Percentiles rank a stretch among this genome's conserved stretches.
phyloP scores from a whole-genome alignment of 176 grass and related monocot genomes.

The Eragrostis curvula region DNA sequence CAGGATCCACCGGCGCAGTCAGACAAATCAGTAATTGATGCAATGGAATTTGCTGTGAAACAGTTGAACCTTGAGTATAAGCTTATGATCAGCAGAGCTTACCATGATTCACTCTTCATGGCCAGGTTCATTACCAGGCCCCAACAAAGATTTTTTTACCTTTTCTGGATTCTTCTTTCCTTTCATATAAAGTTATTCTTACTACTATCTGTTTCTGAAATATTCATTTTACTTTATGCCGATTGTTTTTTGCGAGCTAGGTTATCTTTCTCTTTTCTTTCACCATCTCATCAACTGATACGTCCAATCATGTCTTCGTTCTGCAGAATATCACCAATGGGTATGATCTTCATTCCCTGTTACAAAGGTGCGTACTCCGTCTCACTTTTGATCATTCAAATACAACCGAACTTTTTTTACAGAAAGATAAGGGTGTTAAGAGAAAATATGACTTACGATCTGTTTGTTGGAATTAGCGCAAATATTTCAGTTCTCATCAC shows the following conservation, averaged over 20 bases:
- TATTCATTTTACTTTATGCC: background rate
- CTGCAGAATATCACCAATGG: constrained; percentile 92
- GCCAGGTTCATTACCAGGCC: constrained; percentile 58
- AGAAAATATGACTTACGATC: background rate
- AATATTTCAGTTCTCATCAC: background rate
- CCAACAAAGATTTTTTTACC: background rate
- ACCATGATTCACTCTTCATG: constrained; percentile 99
- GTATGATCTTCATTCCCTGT: constrained; percentile 98
- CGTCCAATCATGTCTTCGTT: background rate
- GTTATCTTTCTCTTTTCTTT: constrained; percentile 1
- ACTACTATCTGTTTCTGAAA: constrained; percentile 1
- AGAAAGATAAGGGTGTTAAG: background rate
- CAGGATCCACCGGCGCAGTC: constrained; percentile 86
- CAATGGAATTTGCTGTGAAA: constrained; percentile 70
- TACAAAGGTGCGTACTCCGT: constrained; percentile 80
- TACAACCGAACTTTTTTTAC: background rate
- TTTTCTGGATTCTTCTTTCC: background rate
- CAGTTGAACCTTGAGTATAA: constrained; percentile 73
- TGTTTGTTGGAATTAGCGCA: background rate
- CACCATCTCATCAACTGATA: background rate
- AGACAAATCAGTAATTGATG: constrained; percentile 68
- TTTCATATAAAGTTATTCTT: background rate
- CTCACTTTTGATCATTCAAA: background rate
- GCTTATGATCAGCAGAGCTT: constrained; percentile 96
- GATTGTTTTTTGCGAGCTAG: background rate